These are phyloP conservation scores for Galerina marginata DNA, from an alignment of 768 basidiomycete genomes.

Conservation along the genomic window DNA sequence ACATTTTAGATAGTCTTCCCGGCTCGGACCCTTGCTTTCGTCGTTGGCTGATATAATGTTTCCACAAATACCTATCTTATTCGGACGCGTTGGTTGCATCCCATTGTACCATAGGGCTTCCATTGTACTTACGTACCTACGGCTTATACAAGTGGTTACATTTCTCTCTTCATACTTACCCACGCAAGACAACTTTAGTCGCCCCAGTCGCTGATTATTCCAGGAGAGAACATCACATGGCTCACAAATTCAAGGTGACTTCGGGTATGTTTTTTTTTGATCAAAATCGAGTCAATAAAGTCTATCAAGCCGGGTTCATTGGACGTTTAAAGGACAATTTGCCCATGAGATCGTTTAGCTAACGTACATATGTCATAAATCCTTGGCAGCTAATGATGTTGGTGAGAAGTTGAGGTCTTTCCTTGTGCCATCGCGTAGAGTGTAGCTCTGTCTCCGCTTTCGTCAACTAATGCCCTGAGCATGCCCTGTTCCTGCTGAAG, in stretches of 20 bases:
- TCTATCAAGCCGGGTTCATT: slow-evolving; percentile 2
- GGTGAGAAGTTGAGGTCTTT: slow-evolving; percentile 13
- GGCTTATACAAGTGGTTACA: neutral
- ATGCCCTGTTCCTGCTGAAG: slow-evolving; percentile 1
- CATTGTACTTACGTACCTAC: neutral
- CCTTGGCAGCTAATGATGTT: slow-evolving; percentile 10
- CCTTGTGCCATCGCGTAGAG: slow-evolving; percentile 9
- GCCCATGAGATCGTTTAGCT: slow-evolving; percentile 14
- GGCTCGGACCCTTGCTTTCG: slow-evolving; percentile 1
- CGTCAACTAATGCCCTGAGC: slow-evolving; percentile 12
- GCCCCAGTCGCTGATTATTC: neutral
- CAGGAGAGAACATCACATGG: slow-evolving; percentile 3
- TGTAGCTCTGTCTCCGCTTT: slow-evolving; percentile 6
- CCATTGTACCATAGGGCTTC: neutral
- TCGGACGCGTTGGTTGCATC: neutral
- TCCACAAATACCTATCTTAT: neutral
- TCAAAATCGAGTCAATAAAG: neutral
- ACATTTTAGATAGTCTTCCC: neutral
- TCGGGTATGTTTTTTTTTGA: slow-evolving; percentile 1
- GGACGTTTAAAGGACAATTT: slow-evolving; percentile 10
- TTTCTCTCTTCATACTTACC: neutral
- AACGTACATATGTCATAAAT: slow-evolving; percentile 6
- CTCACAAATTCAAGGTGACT: neutral
- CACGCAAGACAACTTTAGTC: neutral
- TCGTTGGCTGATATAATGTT: no score